phyloP scores from a whole-genome alignment of 2,329 filamentous ascomycete species.

The Monosporascus sp. region DNA sequence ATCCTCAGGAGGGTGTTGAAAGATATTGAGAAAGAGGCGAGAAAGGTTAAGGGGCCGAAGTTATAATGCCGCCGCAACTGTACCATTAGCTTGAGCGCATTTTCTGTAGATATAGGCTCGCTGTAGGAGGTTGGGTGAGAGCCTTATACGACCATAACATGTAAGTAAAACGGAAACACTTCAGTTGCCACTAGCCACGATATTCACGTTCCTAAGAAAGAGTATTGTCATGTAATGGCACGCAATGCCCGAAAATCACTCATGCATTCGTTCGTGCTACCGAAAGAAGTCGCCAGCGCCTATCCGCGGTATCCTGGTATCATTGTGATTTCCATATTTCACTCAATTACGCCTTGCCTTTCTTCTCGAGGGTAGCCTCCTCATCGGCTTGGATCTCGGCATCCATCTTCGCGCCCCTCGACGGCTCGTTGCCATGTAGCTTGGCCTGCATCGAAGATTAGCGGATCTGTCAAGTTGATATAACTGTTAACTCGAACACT shows the following conservation, averaged over 20 bases:
- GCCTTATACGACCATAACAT: too few species aligned
- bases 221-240: too few species aligned
- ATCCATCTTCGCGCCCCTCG: slow-evolving; percentile 67
- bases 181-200: too few species aligned
- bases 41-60: slow-evolving; percentile 56
- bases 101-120: too few species aligned
- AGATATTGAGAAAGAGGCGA: slow-evolving; percentile 61
- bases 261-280: slow-evolving; percentile 4
- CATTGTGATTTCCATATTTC: neutral
- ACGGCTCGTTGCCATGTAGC: slow-evolving; percentile 68
- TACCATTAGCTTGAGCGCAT: too few species aligned
- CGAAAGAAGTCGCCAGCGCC: neutral
- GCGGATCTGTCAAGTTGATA: neutral
- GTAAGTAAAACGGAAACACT: too few species aligned
- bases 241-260: neutral
- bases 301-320: neutral
- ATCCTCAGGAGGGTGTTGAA: slow-evolving; percentile 58
- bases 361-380: slow-evolving; percentile 57
- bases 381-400: slow-evolving; percentile 65
- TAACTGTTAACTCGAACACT: slow-evolving; percentile 20
- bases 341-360: slow-evolving; percentile 43
- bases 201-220: too few species aligned
- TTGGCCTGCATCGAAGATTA: slow-evolving; percentile 41
- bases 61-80: slow-evolving; percentile 36
- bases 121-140: too few species aligned